Evolutionary conservation across 306 rosid genomes (phyloP), one percentile per base, ranked within the genome.

Genomic region (Benincasa hispida): DNA sequence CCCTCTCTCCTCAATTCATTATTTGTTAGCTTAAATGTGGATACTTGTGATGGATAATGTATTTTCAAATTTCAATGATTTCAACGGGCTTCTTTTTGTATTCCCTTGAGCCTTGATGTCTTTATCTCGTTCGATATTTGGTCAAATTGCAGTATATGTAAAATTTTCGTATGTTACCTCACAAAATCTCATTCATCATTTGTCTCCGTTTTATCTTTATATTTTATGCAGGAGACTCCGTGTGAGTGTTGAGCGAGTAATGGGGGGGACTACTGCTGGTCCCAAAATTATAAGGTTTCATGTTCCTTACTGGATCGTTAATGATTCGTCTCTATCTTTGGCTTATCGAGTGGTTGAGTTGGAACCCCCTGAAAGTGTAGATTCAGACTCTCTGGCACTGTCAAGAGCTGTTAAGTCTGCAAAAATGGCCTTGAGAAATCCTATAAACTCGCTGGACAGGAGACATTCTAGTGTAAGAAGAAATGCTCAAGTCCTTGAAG

Each of bases 231-330:
- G 99, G 90, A 94, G 88, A 84, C 60, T 94, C 86, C 96, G 99
- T 32, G 86, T 94, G 80, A 94, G 96, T 84, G 88, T 94, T 19
- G 99, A 94, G 81, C 89, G 82, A 70, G 99, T 92, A 68, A 89
- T 91, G 91, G 99, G 97, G n/a, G 99, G 93, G 66, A 91, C 96
- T 48, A 87, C 81, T 80, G 88, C 86, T 73, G 96, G 97, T 25
- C 95, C 97, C 62, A 92, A 92, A 88, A 92, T 90, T 66, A 78
- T 90, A 19, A 92, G 97, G 81, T 85, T 94, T 79, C 90, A 85
- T 83, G 96, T 94, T 55, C 96, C 99, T 25, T 94, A 94, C 83
- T 94, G 99, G 99, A 91, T 94, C 82, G 87, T 86, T 48, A 90
- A 94, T 28, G 93, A 94, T 77, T 85, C 96, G 51, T 86, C 91